These are phyloP conservation scores for Gracilaria caudata DNA, from an alignment of 23 red algal genomes.

Conservation along the genomic window DNA sequence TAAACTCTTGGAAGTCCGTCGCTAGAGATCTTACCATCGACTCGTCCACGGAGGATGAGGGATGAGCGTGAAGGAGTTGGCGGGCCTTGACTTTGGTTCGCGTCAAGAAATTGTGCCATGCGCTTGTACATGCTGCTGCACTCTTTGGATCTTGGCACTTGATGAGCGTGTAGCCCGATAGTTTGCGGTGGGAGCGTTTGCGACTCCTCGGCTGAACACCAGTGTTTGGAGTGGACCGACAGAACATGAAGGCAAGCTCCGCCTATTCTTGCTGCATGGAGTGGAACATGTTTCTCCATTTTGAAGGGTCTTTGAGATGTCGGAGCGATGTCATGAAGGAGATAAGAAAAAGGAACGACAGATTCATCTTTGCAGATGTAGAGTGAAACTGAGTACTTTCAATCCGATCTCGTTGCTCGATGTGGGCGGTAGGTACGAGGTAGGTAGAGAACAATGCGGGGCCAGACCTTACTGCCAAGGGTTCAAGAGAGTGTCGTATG, in stretches of 20 bases:
- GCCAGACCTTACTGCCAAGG: background rate
- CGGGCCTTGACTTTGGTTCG: background rate
- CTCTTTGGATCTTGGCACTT: background rate
- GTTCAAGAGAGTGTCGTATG: background rate
- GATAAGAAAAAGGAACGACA: background rate
- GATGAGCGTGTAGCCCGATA: background rate
- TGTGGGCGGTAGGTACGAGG: background rate
- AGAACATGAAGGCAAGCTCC: background rate
- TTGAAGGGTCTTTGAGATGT: background rate
- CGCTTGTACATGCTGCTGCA: background rate
- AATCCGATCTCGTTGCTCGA: background rate
- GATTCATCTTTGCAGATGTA: background rate
- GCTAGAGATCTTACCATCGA: constrained; percentile 25
- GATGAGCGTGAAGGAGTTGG: background rate
- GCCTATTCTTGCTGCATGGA: background rate
- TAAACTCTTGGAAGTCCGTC: constrained; percentile 23
- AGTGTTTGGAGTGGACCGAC: background rate
- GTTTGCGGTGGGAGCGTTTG: background rate
- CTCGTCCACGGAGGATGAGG: background rate
- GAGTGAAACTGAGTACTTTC: background rate
- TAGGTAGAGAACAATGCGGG: background rate
- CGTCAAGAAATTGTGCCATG: background rate
- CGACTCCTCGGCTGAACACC: background rate
- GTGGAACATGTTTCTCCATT: background rate
- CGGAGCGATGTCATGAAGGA: background rate